phyloP scores from a whole-genome alignment of 2,329 filamentous ascomycete species.

The Fusarium xylarioides region DNA sequence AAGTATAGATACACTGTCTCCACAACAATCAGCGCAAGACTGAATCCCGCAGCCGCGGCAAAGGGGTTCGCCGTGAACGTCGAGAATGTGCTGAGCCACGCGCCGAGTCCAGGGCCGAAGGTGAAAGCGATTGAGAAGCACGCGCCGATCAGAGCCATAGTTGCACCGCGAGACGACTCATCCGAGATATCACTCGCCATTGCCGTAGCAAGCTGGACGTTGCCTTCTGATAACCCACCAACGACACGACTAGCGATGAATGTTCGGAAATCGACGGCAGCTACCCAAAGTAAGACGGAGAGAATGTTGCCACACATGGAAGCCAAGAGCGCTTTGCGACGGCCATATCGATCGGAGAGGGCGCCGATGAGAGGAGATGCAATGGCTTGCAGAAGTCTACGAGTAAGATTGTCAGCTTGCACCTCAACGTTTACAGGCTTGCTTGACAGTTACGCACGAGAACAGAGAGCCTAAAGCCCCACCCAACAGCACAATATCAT shows the following conservation, averaged over 20 bases:
- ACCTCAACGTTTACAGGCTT: not conserved
- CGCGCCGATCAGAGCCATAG: constrained; percentile 95
- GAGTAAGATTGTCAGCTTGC: constrained; percentile 2
- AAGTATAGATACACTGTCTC: constrained; percentile 91
- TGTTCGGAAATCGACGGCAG: constrained; percentile 92
- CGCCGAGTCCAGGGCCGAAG: constrained; percentile 91
- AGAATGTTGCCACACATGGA: constrained; percentile 94
- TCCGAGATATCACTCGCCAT: constrained; percentile 97
- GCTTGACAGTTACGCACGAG: constrained; percentile 56
- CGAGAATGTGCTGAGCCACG: constrained; percentile 80
- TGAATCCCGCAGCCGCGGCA: constrained; percentile 89
- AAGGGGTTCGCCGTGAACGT: constrained; percentile 90
- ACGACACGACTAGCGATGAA: constrained; percentile 94
- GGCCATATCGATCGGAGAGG: constrained; percentile 88
- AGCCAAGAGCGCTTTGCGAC: constrained; percentile 84
- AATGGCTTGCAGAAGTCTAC: constrained; percentile 85
- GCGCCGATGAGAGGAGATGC: constrained; percentile 91
- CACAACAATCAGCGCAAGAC: constrained; percentile 80
- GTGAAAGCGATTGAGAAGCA: constrained; percentile 99
- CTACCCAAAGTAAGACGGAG: constrained; percentile 93
- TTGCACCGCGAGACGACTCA: constrained; percentile 82
- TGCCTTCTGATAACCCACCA: constrained; percentile 93
- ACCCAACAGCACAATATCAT: constrained; percentile 95
- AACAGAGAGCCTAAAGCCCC: constrained; percentile 95
- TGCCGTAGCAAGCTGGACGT: constrained; percentile 93